These are phyloP conservation scores for Fusarium sp. DNA, from an alignment of 2,329 filamentous ascomycete genomes.

Conservation along the genomic window DNA sequence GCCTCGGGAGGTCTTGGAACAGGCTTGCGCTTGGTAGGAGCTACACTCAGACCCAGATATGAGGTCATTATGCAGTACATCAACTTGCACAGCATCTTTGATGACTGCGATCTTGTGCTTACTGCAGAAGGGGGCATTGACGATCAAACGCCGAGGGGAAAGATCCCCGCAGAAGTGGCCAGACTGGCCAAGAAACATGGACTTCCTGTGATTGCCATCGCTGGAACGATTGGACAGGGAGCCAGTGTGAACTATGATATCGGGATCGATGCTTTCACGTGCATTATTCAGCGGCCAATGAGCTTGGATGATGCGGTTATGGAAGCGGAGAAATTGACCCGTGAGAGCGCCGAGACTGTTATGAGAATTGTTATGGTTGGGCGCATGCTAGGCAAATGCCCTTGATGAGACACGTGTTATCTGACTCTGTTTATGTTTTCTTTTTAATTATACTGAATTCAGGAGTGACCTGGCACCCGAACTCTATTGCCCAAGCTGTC, in stretches of 20 bases:
- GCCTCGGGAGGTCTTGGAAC: constrained; percentile 62
- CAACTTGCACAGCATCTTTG: constrained; percentile 54
- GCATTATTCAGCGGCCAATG: constrained; percentile 45
- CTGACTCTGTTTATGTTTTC: background rate
- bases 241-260: constrained; percentile 47
- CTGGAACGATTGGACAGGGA: constrained; percentile 48
- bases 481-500: background rate
- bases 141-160: constrained; percentile 59
- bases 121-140: constrained; percentile 63
- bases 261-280: constrained; percentile 47
- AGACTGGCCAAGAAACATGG: constrained; percentile 54
- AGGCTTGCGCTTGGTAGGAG: constrained; percentile 58
- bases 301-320: constrained; percentile 43
- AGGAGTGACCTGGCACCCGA: background rate
- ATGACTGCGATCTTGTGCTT: constrained; percentile 58
- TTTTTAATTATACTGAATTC: background rate
- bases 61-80: constrained; percentile 61
- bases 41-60: constrained; percentile 54
- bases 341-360: constrained; percentile 45
- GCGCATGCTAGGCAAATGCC: constrained; percentile 37
- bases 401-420: background rate
- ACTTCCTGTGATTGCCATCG: constrained; percentile 54
- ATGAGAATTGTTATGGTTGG: constrained; percentile 47
- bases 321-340: constrained; percentile 44
- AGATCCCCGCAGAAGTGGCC: constrained; percentile 62